A percentile compares a stretch with the other conserved stretches of the same genome.
phyloP scores from a whole-genome alignment of 495 filamentous ascomycete species.

The Evansstolkia leycettana region DNA sequence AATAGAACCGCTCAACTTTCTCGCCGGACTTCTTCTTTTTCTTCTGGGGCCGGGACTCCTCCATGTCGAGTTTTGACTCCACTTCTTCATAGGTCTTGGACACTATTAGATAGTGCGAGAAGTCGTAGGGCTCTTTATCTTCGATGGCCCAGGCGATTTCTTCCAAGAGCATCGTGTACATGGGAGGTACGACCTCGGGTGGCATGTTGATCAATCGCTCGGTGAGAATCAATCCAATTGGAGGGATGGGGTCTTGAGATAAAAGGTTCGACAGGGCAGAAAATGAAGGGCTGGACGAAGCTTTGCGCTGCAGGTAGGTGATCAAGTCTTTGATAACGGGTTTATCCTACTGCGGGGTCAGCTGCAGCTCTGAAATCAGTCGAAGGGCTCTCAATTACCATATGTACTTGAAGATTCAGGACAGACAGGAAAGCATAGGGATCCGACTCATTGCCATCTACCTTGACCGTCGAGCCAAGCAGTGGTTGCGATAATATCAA shows the following conservation, averaged over 20 bases:
- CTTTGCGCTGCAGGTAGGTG: conserved; percentile 55
- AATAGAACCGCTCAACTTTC: conserved; percentile 55
- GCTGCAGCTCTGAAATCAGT: background rate
- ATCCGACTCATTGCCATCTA: conserved; percentile 85
- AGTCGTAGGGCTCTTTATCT: conserved; percentile 85
- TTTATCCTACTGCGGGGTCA: conserved; percentile 39
- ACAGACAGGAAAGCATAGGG: conserved; percentile 91
- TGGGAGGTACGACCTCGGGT: conserved; percentile 76
- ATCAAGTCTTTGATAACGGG: conserved; percentile 55
- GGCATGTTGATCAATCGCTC: conserved; percentile 96
- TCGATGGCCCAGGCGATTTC: conserved; percentile 84
- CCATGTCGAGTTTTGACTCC: conserved; percentile 62
- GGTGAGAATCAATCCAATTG: conserved; percentile 74
- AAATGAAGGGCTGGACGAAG: conserved; percentile 39
- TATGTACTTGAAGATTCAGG: conserved; percentile 72
- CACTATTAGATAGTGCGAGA: conserved; percentile 83
- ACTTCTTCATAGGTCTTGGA: conserved; percentile 88
- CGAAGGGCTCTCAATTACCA: conserved; percentile 20
- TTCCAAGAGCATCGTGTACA: conserved; percentile 92
- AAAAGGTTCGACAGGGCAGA: conserved; percentile 42
- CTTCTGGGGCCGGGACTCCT: conserved; percentile 57
- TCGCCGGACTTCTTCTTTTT: conserved; percentile 57
- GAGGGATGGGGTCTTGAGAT: conserved; percentile 33
- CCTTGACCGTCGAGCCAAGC: conserved; percentile 90
- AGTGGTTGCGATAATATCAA: conserved; percentile 80